Conservation (phyloP, 495 filamentous ascomycete genomes). For the Glarea lozoyensis region DNA sequence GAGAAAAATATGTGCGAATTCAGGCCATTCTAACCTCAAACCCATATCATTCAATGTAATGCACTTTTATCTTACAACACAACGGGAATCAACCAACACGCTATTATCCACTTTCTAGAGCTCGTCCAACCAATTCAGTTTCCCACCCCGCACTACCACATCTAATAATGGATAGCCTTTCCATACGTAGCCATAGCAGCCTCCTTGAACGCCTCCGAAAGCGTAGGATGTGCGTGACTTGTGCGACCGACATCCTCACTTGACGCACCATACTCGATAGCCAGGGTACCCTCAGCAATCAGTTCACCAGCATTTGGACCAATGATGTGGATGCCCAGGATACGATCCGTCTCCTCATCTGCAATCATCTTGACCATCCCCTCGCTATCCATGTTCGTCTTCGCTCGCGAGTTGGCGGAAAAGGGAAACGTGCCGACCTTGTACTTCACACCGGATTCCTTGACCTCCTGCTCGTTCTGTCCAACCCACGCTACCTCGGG, state of each 20-base stretch:
- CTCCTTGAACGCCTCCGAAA: constrained; percentile 97
- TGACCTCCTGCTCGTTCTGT: constrained; percentile 93
- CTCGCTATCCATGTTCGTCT: constrained; percentile 97
- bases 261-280: constrained; percentile 91
- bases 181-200: constrained; percentile 96
- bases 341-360: constrained; percentile 92
- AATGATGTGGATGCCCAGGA: constrained; percentile 93
- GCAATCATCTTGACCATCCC: constrained; percentile 96
- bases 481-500: constrained; percentile 98
- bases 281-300: constrained; percentile 95
- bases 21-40: no score
- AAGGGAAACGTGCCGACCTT: constrained; percentile 91
- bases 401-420: constrained; percentile 92
- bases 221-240: constrained; percentile 91
- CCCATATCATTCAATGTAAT: constrained; percentile 1
- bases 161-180: constrained; percentile 94
- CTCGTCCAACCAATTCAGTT: not conserved
- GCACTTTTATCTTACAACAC: no score
- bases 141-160: not conserved
- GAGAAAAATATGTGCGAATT: no score
- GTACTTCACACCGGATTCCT: constrained; percentile 83
- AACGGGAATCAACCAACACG: constrained; percentile 8
- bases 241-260: constrained; percentile 93
- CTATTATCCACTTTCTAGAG: not conserved
- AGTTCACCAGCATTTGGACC: constrained; percentile 96